These are phyloP conservation scores for Globisporangium cederbergense DNA, from an alignment of 352 stramenopile species.

Conservation along the genomic window DNA sequence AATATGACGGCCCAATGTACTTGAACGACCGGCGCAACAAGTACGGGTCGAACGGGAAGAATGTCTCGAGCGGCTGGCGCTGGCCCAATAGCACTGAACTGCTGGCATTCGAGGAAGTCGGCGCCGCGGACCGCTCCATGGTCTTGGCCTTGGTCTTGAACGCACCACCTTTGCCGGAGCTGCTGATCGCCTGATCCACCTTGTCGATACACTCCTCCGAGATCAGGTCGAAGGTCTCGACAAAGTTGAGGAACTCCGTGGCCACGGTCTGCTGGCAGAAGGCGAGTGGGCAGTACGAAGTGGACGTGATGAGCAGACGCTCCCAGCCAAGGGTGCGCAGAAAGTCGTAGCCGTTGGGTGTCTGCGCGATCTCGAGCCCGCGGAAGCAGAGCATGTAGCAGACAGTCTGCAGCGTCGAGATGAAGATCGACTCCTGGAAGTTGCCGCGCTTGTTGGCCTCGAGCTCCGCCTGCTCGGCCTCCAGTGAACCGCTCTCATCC, in stretches of 20 bases:
- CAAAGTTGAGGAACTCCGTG: conserved; percentile 80
- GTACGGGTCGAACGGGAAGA: conserved; percentile 98
- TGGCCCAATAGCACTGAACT: conserved; percentile 38
- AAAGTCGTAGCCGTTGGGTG: conserved; percentile 72
- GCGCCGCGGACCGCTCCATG: conserved; percentile 65
- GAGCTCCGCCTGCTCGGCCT: conserved; percentile 22
- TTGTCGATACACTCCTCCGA: conserved; percentile 72
- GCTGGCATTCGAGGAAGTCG: conserved; percentile 26
- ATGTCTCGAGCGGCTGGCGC: conserved; percentile 77
- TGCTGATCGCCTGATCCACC: conserved; percentile 68
- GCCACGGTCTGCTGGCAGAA: conserved; percentile 79
- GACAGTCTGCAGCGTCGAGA: conserved; percentile 90
- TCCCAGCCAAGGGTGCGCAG: conserved; percentile 81
- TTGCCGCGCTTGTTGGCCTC: conserved; percentile 21
- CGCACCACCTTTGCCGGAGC: conserved; percentile 32
- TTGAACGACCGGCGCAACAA: conserved; percentile 91
- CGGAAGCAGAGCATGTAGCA: conserved; percentile 98
- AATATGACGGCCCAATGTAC: conserved; percentile 92
- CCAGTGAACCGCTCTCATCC: conserved; percentile 13
- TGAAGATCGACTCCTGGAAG: conserved; percentile 75
- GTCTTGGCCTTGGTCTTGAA: conserved; percentile 41
- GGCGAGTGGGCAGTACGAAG: conserved; percentile 60
- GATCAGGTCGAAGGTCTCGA: conserved; percentile 72
- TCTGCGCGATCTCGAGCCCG: conserved; percentile 82
- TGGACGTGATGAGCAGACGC: conserved; percentile 56